Base-by-base conservation (phyloP, 1,139 yeast species). In the Candida tropicalis region DNA sequence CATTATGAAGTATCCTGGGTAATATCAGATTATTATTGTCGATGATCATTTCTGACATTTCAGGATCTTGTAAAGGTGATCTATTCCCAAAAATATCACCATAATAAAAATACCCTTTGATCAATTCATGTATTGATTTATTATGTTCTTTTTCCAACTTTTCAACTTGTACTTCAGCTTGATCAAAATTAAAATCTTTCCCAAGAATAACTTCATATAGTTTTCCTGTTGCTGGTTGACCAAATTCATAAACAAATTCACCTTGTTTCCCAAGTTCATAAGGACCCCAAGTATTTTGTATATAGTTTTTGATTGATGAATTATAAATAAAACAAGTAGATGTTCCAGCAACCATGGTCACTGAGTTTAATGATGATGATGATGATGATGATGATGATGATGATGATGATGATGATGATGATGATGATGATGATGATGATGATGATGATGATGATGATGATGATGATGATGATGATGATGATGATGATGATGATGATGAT, bases 241-340 rank as follows among this genome's bases (percentile, higher is more conserved):
- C 86, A 42, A 76, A 78, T 44, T 78, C 78, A 43, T 72, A 80
- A 1, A 77, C 64, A 9, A 50, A 51, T 10, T 55, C 34, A 2
- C 58, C 39, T 45, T 58, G 24, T 53, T 55, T 17, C 56, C 58
- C 43, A 57, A 66, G 48, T 51, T 54, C 29, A 52, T 72, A 80
- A 0, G 85, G 85, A 0, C 85, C 85, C 85, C 85, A 81, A 3
- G 79, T 59, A 0, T 84, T 84, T 0, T 63, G 57, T 2, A 68
- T 55, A 22, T 63, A 57, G 0, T 35, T 36, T 1, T 39, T 28
- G 5, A 33, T 20, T 9, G 37, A 10, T 12, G 37, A 34, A 16
- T 34, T 36, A 8, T 70, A 53, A 3, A 81, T 51, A 47, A 69
- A 79, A 49, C 86, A 81, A 0, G 84, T 79, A 5, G 84, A 79